These are phyloP conservation scores for Moniliella sp. DNA, from an alignment of 1,284 basidiomycete genomes.

Conservation along the genomic window DNA sequence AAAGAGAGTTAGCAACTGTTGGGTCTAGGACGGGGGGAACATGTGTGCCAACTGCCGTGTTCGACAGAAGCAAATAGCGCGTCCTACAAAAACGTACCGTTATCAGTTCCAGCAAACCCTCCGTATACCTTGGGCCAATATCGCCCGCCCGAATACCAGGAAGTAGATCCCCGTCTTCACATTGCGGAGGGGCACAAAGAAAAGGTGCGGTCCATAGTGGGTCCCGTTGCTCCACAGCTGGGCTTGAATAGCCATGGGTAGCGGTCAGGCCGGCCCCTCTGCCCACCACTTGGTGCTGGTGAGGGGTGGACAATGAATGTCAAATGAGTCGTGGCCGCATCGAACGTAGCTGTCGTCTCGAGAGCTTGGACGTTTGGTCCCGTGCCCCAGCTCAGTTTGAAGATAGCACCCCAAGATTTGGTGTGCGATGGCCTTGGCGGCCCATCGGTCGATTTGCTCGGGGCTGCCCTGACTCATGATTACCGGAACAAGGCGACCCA, in stretches of 20 bases:
- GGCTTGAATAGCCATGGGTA: slow-evolving; percentile 56
- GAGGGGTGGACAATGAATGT: slow-evolving; percentile 45
- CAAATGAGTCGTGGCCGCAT: slow-evolving; percentile 47
- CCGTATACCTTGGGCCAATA: slow-evolving; percentile 45
- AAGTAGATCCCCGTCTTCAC: slow-evolving; percentile 43
- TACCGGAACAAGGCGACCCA: slow-evolving; percentile 28
- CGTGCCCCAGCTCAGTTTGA: slow-evolving; percentile 25
- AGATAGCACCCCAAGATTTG: slow-evolving; percentile 24
- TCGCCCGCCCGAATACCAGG: slow-evolving; percentile 52
- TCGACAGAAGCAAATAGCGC: too few relatives aligned
- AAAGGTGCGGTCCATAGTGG: slow-evolving; percentile 54
- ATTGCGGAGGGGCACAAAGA: slow-evolving; percentile 40
- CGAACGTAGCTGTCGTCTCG: slow-evolving; percentile 60
- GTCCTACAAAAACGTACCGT: too few relatives aligned
- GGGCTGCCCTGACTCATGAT: slow-evolving; percentile 19
- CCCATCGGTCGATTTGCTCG: slow-evolving; percentile 24
- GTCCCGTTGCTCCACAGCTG: slow-evolving; percentile 49
- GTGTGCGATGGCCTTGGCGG: slow-evolving; percentile 16
- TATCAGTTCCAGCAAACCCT: slow-evolving; percentile 44
- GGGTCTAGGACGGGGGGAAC: too few relatives aligned
- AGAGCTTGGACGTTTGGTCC: slow-evolving; percentile 35
- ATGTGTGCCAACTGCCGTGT: too few relatives aligned
- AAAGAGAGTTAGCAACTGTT: too few relatives aligned
- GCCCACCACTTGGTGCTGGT: slow-evolving; percentile 64
- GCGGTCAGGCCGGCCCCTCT: slow-evolving; percentile 48